Evolutionary conservation across 2,329 filamentous ascomycete species (phyloP), one percentile per base, ranked within the genome.

Genomic region (Huntiella decipiens): DNA sequence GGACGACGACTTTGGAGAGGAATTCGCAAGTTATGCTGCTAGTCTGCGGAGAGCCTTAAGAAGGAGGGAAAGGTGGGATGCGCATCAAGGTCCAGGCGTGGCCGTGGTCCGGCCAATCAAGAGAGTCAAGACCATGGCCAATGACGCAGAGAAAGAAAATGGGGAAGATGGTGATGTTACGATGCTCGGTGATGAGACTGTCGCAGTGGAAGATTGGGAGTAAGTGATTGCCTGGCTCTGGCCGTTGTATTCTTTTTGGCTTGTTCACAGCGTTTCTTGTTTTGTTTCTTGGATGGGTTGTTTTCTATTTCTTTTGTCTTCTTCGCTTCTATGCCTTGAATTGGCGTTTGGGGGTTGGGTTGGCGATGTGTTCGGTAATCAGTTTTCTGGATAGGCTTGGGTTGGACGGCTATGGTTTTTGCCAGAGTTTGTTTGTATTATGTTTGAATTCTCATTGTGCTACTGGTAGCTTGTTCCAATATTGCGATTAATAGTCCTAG

Each of bases 1-100:
- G 56, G 60, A 67, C 0, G 79, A 84, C 51, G 82, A 88, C 60
- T 82, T 77, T 53, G 83, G 83, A 38, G 83, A 88, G 58, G 81
- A 88, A 58, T 68, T 75, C 4, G 69, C 70, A 46, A 67, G 73
- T 1, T 78, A 82, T 48, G 71, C 75, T 3, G 74, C 79, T 8
- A 71, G 81, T 5, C 61, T 88, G 13, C 66, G 77, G 45, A 70
- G 79, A 12, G 68, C 70, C 1, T 64, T 68, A 15, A 70, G 83
- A 22, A 69, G 83, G 36, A 63, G 88, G n/a, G 64, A 71, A 44
- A 70, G 82, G 31, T 88, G 83, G 83, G 69, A 75, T 41, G 63
- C 63, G n/a, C 61, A 63, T 2, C 62, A 59, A 8, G 61, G 62
- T n/a, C 54, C 58, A 8, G 61, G 63, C 15, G 58, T 68, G 3